phyloP scores from a whole-genome alignment of 306 rosid genomes.

The Prinsepia uniflora region DNA sequence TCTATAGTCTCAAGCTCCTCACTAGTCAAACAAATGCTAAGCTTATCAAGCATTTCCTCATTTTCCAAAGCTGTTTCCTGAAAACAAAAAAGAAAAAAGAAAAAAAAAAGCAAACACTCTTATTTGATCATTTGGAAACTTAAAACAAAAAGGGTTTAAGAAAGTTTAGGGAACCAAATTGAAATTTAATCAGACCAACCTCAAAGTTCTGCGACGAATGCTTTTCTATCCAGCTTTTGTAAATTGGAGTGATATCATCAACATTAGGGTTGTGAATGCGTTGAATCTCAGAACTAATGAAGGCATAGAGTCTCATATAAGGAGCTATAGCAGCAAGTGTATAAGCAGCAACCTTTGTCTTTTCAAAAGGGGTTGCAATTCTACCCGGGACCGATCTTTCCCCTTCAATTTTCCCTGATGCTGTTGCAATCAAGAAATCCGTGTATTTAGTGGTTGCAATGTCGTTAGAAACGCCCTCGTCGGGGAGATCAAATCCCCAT shows the following conservation, averaged over 20 bases:
- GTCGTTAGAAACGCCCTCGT: background rate
- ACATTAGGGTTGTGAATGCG: slow-evolving; percentile 9
- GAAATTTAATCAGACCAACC: slow-evolving; percentile 8
- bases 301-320: slow-evolving; percentile 15
- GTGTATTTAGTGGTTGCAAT: slow-evolving; percentile 12
- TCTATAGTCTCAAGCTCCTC: slow-evolving; percentile 25
- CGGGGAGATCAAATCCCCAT: background rate
- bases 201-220: slow-evolving; percentile 14
- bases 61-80: slow-evolving; percentile 18
- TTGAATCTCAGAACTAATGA: slow-evolving; percentile 5
- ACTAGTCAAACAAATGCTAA: slow-evolving; percentile 22
- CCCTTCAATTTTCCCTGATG: slow-evolving; percentile 27
- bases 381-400: slow-evolving; percentile 13
- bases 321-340: slow-evolving; percentile 27
- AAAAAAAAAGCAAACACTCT: background rate
- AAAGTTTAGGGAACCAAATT: background rate
- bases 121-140: background rate
- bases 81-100: background rate
- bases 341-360: slow-evolving; percentile 26
- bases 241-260: slow-evolving; percentile 1
- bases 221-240: slow-evolving; percentile 18
- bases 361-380: slow-evolving; percentile 23
- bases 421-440: slow-evolving; percentile 24
- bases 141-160: background rate
- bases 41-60: slow-evolving; percentile 25